Conservation (phyloP, 768 basidiomycete species). For the Daedaleopsis nitida region DNA sequence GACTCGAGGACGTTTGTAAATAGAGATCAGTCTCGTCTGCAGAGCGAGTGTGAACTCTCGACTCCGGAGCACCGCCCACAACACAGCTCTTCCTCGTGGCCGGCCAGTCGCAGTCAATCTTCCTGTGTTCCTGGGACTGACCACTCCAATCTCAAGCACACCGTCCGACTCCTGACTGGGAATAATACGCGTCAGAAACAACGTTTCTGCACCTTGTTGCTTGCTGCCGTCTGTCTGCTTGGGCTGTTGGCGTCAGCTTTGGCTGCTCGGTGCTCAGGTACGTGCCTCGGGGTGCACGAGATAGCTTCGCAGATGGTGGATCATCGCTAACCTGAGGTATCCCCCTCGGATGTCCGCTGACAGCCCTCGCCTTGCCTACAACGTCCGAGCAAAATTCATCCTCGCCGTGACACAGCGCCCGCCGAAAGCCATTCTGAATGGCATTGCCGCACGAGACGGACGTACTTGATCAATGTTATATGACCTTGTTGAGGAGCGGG, state of each 20-base stretch:
- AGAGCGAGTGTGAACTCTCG: background rate
- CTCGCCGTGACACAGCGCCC: background rate
- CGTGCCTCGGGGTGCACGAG: background rate
- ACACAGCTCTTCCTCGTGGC: constrained; percentile 17
- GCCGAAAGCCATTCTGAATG: background rate
- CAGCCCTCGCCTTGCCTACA: background rate
- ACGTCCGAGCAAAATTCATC: background rate
- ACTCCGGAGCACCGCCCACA: background rate
- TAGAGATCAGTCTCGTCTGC: constrained; percentile 2
- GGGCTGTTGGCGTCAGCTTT: background rate
- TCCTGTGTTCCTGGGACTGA: constrained; percentile 7
- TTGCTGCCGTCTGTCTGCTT: constrained; percentile 4
- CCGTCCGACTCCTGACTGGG: no score
- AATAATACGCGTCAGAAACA: background rate
- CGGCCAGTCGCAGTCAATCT: constrained; percentile 8
- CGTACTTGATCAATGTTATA: constrained; percentile 1
- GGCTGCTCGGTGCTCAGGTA: constrained; percentile 6
- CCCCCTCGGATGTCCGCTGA: constrained; percentile 18
- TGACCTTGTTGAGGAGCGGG: background rate
- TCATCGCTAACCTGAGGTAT: background rate
- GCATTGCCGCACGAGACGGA: constrained; percentile 2
- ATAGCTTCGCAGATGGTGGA: background rate
- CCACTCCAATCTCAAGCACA: no score
- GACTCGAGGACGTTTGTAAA: no score
- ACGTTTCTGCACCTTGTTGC: constrained; percentile 1